Percentiles rank a stretch among this genome's conserved stretches.
Evolutionary conservation across 1,284 basidiomycete species (phyloP).

Genomic region (Omphalotus olearius): DNA sequence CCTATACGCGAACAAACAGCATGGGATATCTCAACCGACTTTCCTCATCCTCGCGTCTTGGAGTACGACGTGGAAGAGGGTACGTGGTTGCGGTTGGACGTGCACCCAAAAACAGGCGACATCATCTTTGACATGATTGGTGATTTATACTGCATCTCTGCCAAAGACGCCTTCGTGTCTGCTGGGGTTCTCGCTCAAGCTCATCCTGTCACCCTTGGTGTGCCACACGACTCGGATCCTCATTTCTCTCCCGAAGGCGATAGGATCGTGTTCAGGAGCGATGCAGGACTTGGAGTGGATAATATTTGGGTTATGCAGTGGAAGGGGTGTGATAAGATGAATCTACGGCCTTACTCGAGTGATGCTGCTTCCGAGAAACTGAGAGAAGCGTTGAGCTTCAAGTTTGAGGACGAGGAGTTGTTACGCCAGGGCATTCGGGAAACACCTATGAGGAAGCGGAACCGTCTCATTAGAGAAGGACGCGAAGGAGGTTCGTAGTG

Average conservation of each 20-base stretch:
- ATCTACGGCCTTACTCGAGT: constrained; percentile 33
- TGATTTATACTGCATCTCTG: constrained; percentile 67
- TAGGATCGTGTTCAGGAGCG: constrained; percentile 57
- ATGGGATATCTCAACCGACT: constrained; percentile 78
- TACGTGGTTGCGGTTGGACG: constrained; percentile 70
- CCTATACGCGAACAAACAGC: constrained; percentile 58
- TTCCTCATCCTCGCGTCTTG: constrained; percentile 56
- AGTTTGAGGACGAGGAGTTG: constrained; percentile 43
- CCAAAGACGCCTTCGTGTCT: constrained; percentile 13
- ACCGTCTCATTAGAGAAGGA: constrained; percentile 57
- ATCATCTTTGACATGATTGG: constrained; percentile 74
- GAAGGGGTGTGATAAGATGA: constrained; percentile 58
- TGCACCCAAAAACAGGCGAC: constrained; percentile 62
- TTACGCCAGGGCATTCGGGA: constrained; percentile 49
- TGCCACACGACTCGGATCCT: constrained; percentile 68
- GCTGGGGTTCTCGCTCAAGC: constrained; percentile 30
- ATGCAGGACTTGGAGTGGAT: constrained; percentile 66
- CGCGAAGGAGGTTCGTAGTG: constrained; percentile 42
- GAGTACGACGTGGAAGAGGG: constrained; percentile 69
- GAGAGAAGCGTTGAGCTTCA: constrained; percentile 28
- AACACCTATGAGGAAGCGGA: constrained; percentile 38
- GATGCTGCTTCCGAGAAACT: constrained; percentile 23
- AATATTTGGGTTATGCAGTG: constrained; percentile 70
- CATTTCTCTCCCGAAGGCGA: constrained; percentile 67
- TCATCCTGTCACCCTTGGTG: constrained; percentile 49